Evolutionary conservation across 2,329 filamentous ascomycete genomes (phyloP), one percentile per base, ranked within the genome.

Genomic region (Neofusicoccum kwambonambiense): DNA sequence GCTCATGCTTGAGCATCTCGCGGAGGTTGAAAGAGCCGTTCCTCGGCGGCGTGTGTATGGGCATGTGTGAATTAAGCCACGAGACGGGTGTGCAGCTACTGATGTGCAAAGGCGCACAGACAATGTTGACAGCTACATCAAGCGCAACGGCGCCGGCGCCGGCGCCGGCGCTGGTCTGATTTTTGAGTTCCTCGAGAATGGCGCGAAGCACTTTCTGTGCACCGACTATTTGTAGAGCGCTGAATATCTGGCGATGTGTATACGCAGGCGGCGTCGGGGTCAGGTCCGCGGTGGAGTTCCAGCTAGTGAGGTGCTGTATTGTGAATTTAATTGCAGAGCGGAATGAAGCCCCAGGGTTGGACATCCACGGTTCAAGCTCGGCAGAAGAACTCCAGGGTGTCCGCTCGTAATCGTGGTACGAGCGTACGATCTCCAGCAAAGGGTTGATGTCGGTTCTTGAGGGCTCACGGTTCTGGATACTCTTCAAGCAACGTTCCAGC

Each of bases 331-430:
- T 73, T 0, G 84, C 82, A 1, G 82, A 81, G 0, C 80, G 76
- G 3, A 92, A 76, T 0, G 88, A 89, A 44, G 82, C 85, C 54
- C 80, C 80, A 0, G 81, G 77, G 1, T 83, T 83, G 41, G 78
- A 82, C 0, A 85, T 84, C 90, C 90, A 93, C 7, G 82, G 78
- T 67, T 91, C 87, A 1, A 93, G 75, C 72, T 93, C 90, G 45
- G 85, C 86, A 64, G 88, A 83, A 9, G 89, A 86, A 1, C 86
- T 84, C 4, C 82, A 85, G 1, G 85, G 84, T 0, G 86, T 89
- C 37, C 90, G 84, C 57, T 89, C 83, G 69, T 82, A 85, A 44
- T 83, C 60, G 75, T 85, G 62, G 83, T 86, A 77, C 74, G 86
- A 68, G 66, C 86, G 86, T 22, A 94, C 85, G 0, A 85, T 81